These are phyloP conservation scores for Albizia julibrissin DNA, from an alignment of 306 rosid species.

Conservation along the genomic window DNA sequence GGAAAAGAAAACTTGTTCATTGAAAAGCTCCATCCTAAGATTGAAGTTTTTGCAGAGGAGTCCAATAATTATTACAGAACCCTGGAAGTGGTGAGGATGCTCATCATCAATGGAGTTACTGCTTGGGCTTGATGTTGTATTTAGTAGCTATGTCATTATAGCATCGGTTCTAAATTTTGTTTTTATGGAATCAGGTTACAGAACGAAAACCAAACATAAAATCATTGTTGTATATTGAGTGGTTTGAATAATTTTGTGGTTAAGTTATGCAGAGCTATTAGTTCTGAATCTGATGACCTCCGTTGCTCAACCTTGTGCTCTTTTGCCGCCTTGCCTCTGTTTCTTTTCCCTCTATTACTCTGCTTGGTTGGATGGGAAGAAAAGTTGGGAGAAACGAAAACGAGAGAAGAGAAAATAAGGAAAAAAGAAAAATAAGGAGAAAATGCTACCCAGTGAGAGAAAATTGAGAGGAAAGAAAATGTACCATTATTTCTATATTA, in stretches of 20 bases:
- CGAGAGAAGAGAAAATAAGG: too few species aligned
- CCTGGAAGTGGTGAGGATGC: constrained; percentile 1
- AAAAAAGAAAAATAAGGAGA: too few species aligned
- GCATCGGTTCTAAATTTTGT: background rate
- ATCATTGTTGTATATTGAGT: background rate
- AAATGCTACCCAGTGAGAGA: too few species aligned
- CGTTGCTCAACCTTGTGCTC: too few species aligned
- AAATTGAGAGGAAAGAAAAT: too few species aligned
- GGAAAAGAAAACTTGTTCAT: background rate
- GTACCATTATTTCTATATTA: too few species aligned
- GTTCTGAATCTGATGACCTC: too few species aligned
- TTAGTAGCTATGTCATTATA: background rate
- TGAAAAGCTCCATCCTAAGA: constrained; percentile 10
- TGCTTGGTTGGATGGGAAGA: too few species aligned
- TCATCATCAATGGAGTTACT: constrained; percentile 15
- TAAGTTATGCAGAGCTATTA: background rate
- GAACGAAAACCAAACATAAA: background rate
- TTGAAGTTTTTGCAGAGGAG: background rate
- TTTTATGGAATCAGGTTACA: background rate
- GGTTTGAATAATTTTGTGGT: background rate
- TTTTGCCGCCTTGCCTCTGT: too few species aligned
- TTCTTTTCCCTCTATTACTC: too few species aligned
- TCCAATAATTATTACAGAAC: constrained; percentile 9
- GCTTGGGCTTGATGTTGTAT: constrained; percentile 25
- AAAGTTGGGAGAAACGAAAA: too few species aligned